These are phyloP conservation scores for Zoysia japonica DNA, from an alignment of 176 grass and related monocot species.

Conservation along the genomic window DNA sequence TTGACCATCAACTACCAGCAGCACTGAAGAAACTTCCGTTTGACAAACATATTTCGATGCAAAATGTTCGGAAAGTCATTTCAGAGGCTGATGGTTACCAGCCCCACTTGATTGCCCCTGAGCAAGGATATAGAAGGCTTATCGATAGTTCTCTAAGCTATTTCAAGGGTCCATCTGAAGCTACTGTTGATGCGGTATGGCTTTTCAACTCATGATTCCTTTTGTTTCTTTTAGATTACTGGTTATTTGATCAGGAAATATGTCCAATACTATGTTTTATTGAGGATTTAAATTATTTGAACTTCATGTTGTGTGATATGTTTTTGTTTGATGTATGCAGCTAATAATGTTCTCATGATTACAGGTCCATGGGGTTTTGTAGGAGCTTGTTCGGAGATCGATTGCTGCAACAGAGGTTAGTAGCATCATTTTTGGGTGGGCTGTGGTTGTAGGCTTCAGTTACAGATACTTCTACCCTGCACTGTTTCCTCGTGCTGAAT, in stretches of 20 bases:
- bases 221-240: slow-evolving; percentile 26
- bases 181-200: slow-evolving; percentile 91
- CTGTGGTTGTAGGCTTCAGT: background rate
- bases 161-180: slow-evolving; percentile 97
- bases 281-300: background rate
- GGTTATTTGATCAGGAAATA: slow-evolving; percentile 4
- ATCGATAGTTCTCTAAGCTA: slow-evolving; percentile 99
- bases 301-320: background rate
- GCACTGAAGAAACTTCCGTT: slow-evolving; percentile 99
- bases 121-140: slow-evolving; percentile 96
- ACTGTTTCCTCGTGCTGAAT: slow-evolving; percentile 3
- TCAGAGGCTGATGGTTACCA: slow-evolving; percentile 99
- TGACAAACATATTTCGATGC: slow-evolving; percentile 87
- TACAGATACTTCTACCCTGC: background rate
- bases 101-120: slow-evolving; percentile 97
- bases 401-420: slow-evolving; percentile 90
- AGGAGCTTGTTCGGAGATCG: slow-evolving; percentile 91
- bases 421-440: background rate
- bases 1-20: slow-evolving; percentile 91
- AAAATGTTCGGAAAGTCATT: slow-evolving; percentile 95
- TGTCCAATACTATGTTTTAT: slow-evolving; percentile 2
- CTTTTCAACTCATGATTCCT: slow-evolving; percentile 29
- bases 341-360: slow-evolving; percentile 38
- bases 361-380: slow-evolving; percentile 95
- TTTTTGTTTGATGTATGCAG: background rate